Evolutionary conservation across 352 stramenopile species (phyloP).

Genomic region (Phytophthora megakarya): DNA sequence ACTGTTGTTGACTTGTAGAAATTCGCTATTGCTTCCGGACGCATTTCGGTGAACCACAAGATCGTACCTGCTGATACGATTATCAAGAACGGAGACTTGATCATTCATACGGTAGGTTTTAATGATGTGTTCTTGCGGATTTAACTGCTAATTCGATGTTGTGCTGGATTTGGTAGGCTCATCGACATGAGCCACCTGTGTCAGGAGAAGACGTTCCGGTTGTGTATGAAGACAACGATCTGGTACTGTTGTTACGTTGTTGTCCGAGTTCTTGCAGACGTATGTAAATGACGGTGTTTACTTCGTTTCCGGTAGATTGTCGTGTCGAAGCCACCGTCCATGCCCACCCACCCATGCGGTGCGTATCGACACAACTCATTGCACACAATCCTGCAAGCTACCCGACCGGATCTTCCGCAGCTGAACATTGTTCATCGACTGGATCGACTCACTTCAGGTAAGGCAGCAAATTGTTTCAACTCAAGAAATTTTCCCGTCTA

Average conservation of each 20-base stretch:
- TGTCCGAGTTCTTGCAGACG: no score
- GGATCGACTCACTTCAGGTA: slow-evolving; percentile 95
- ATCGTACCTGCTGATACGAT: slow-evolving; percentile 76
- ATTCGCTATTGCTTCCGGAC: slow-evolving; percentile 92
- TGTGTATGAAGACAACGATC: slow-evolving; percentile 73
- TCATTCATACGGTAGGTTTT: slow-evolving; percentile 86
- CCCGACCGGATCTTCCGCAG: slow-evolving; percentile 66
- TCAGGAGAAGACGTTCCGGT: slow-evolving; percentile 79
- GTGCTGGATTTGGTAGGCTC: slow-evolving; percentile 56
- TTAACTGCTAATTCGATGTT: neutral
- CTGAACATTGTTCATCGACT: slow-evolving; percentile 95
- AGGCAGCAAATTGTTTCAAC: neutral
- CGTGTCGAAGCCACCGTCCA: slow-evolving; percentile 90
- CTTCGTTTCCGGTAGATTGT: slow-evolving; percentile 57
- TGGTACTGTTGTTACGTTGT: no score
- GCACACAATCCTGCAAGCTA: slow-evolving; percentile 75
- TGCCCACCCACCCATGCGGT: slow-evolving; percentile 95
- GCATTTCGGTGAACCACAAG: slow-evolving; percentile 93
- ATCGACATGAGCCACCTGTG: slow-evolving; percentile 97
- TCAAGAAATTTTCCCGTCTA: slow-evolving; percentile 1
- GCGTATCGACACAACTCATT: slow-evolving; percentile 96
- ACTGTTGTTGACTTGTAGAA: slow-evolving; percentile 47
- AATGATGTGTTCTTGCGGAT: neutral
- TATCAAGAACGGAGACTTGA: slow-evolving; percentile 93
- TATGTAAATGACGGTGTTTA: no score